Conservation (phyloP, 2,329 filamentous ascomycete genomes). For the Aspergillus caelatus region DNA sequence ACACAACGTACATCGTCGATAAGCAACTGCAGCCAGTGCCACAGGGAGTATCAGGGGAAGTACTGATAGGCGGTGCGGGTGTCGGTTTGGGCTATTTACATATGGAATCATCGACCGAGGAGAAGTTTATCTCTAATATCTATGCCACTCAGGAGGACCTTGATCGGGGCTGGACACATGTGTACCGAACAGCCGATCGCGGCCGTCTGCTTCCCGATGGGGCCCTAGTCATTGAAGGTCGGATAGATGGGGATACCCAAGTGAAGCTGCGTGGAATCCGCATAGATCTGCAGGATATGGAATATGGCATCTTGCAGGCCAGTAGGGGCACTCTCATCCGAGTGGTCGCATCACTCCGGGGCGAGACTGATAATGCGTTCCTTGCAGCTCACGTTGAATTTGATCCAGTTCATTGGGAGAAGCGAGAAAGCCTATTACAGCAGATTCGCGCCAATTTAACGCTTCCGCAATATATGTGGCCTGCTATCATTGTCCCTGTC, state of each 20-base stretch:
- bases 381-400: background rate
- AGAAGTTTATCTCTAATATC: background rate
- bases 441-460: background rate
- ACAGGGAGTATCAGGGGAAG: background rate
- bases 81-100: background rate
- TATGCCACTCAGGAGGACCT: background rate
- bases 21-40: background rate
- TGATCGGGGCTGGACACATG: too few relatives aligned
- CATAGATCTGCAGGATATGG: conserved; percentile 55
- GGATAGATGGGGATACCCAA: conserved; percentile 34
- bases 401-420: background rate
- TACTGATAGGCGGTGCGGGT: background rate
- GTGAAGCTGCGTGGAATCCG: conserved; percentile 37
- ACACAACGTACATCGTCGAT: background rate
- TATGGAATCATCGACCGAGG: background rate
- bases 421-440: background rate
- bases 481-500: background rate
- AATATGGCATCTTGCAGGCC: conserved; percentile 30
- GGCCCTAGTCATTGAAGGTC: conserved; percentile 29
- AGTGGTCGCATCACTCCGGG: background rate
- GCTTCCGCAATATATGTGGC: background rate
- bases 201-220: conserved; percentile 22
- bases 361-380: background rate
- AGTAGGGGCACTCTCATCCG: background rate
- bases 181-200: background rate